phyloP scores from a whole-genome alignment of 768 basidiomycete genomes.

The Lentinus tigrinus region DNA sequence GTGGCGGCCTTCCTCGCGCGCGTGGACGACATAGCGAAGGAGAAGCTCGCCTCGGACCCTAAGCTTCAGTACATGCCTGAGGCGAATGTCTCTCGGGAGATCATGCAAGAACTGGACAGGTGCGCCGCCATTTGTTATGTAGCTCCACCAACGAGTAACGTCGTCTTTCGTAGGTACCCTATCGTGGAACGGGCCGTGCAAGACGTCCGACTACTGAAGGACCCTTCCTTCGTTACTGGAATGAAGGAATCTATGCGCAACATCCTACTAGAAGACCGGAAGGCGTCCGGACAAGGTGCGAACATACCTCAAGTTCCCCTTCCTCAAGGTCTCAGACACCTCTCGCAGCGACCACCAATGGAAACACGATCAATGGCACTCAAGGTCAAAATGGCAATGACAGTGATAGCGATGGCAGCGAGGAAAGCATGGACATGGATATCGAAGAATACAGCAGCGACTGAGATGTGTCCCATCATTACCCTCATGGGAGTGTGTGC shows the following conservation, averaged over 20 bases:
- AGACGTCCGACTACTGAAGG: conserved; percentile 20
- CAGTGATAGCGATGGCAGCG: conserved; percentile 14
- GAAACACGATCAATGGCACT: not conserved
- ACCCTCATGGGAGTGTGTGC: too few species aligned
- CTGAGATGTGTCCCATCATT: not conserved
- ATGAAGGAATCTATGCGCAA: conserved; percentile 36
- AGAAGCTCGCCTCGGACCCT: conserved; percentile 52
- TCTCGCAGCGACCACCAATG: not conserved
- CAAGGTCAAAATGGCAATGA: conserved; percentile 1
- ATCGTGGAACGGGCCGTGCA: conserved; percentile 60
- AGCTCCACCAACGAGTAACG: not conserved
- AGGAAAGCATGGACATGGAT: conserved; percentile 17
- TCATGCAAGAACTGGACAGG: conserved; percentile 76
- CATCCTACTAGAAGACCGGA: conserved; percentile 32
- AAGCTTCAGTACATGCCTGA: conserved; percentile 51
- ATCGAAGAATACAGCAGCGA: conserved; percentile 15
- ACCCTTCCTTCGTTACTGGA: conserved; percentile 32
- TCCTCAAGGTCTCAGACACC: not conserved
- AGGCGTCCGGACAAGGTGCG: not conserved
- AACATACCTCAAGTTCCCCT: not conserved
- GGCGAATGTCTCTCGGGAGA: conserved; percentile 55
- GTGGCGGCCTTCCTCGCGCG: conserved; percentile 53
- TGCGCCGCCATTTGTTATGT: conserved; percentile 23
- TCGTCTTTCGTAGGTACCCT: conserved; percentile 51
- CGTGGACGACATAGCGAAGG: conserved; percentile 60